Evolutionary conservation across 2,329 filamentous ascomycete species (phyloP).

Genomic region (Hansfordia pulvinata): DNA sequence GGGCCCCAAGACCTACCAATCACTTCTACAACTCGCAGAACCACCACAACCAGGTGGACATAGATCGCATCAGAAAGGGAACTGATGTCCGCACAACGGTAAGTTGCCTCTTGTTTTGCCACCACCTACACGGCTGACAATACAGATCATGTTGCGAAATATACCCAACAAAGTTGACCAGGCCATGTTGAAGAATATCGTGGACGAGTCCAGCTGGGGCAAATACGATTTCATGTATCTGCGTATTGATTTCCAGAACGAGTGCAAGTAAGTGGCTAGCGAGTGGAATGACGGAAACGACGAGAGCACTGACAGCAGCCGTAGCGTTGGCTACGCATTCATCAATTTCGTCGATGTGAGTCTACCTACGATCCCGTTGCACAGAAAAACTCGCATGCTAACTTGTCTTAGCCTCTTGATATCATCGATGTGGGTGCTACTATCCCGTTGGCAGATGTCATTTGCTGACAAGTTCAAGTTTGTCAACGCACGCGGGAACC

Average conservation of each 20-base stretch:
- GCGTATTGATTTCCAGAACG: constrained; percentile 75
- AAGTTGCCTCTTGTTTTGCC: constrained; percentile 17
- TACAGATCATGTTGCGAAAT: constrained; percentile 83
- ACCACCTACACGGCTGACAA: too few species aligned
- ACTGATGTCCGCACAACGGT: constrained; percentile 66
- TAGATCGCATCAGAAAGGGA: constrained; percentile 46
- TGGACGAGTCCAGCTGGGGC: constrained; percentile 67
- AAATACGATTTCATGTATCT: constrained; percentile 93
- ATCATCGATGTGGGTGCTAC: constrained; percentile 53
- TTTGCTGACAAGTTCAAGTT: constrained; percentile 43
- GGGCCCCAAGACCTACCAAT: constrained; percentile 29
- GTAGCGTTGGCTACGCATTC: constrained; percentile 88
- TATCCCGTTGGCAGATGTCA: too few species aligned
- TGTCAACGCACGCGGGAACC: constrained; percentile 54
- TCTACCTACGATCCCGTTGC: constrained; percentile 1
- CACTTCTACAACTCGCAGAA: constrained; percentile 26
- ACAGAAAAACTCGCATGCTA: constrained; percentile 18
- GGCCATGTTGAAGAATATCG: constrained; percentile 60
- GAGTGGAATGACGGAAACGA: too few species aligned
- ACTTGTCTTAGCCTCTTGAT: constrained; percentile 46
- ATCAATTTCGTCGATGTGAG: constrained; percentile 82
- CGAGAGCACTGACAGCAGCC: constrained; percentile 6
- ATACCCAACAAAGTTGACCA: constrained; percentile 85
- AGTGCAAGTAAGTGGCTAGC: constrained; percentile 57
- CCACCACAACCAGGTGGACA: constrained; percentile 50